These are phyloP conservation scores for Aureobasidium sp. DNA, from an alignment of 2,329 filamentous ascomycete genomes.

Conservation along the genomic window DNA sequence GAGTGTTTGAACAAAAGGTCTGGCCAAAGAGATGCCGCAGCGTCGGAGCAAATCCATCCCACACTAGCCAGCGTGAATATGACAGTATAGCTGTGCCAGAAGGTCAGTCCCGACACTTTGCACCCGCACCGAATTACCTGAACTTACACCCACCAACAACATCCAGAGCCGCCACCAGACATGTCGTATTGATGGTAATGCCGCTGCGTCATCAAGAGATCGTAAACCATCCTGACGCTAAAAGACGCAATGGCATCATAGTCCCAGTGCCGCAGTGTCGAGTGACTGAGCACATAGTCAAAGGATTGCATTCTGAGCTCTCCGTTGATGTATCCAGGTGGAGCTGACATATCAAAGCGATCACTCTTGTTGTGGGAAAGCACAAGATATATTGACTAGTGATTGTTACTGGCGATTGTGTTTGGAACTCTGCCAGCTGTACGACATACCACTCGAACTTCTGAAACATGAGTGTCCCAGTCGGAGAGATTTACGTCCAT, in stretches of 20 bases:
- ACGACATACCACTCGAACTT: background rate
- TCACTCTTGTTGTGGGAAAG: background rate
- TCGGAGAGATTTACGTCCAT: background rate
- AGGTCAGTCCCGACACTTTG: background rate
- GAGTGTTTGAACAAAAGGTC: background rate
- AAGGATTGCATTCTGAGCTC: background rate
- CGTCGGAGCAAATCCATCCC: background rate
- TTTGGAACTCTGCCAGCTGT: background rate
- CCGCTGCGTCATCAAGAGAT: background rate
- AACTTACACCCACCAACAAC: background rate
- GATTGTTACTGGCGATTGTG: background rate
- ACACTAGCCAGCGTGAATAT: background rate
- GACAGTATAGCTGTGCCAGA: background rate
- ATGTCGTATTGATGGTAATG: background rate
- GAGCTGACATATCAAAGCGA: background rate
- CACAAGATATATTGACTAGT: background rate
- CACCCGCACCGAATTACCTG: background rate
- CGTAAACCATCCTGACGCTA: background rate
- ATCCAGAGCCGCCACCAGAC: background rate
- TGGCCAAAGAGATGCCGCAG: background rate
- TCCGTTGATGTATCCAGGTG: background rate
- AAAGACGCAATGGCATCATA: background rate
- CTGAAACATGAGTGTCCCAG: background rate
- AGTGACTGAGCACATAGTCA: background rate
- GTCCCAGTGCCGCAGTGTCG: background rate